Evolutionary conservation across 2,329 filamentous ascomycete genomes (phyloP).

Genomic region (Coleophoma crateriformis): DNA sequence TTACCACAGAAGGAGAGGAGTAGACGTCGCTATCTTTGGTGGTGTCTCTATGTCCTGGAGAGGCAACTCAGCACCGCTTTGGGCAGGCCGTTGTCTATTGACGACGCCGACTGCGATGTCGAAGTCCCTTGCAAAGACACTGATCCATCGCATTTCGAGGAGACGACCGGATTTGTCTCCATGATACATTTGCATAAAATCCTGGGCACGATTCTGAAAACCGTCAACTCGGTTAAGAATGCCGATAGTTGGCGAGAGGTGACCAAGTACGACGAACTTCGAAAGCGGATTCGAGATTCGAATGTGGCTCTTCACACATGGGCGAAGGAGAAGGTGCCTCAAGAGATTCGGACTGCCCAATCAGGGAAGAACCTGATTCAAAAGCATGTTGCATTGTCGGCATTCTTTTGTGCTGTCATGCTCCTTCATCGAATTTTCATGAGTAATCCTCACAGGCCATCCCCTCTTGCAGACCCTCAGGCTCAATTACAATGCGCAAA

Average conservation of each 20-base stretch:
- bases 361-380: neutral
- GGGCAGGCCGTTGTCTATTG: neutral
- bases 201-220: neutral
- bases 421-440: neutral
- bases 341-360: neutral
- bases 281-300: neutral
- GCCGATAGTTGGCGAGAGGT: neutral
- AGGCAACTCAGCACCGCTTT: conserved; percentile 1
- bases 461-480: neutral
- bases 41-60: neutral
- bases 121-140: neutral
- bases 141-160: neutral
- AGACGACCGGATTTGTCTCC: neutral
- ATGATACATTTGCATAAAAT: neutral
- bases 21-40: conserved; percentile 1
- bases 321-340: neutral
- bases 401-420: neutral
- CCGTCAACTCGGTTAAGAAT: conserved; percentile 1
- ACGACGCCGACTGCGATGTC: conserved; percentile 2
- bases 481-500: neutral
- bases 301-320: neutral
- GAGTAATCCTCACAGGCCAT: neutral
- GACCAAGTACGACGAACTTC: neutral
- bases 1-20: neutral
- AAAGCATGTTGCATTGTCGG: neutral